A percentile compares a stretch with the other conserved stretches of the same genome.
Conservation (phyloP, 306 rosid species). For the Cucumis sativus region Cucumber_9930_V3 NC_026657.2:14298001-14298500, state of each 20-base stretch:
- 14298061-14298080: slow-evolving; percentile 84
- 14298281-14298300: slow-evolving; percentile 84
- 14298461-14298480: too few relatives aligned
- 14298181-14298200: neutral
- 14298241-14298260: slow-evolving; percentile 64
- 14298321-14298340: slow-evolving; percentile 13
- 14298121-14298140: neutral
- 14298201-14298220: slow-evolving; percentile 17
- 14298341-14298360: neutral
- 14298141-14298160: neutral
- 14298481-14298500: too few relatives aligned
- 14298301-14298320: slow-evolving; percentile 83
- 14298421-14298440: too few relatives aligned
- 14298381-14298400: neutral
- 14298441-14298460: too few relatives aligned
- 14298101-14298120: slow-evolving; percentile 18
- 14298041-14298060: slow-evolving; percentile 84
- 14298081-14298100: slow-evolving; percentile 88
- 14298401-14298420: too few relatives aligned
- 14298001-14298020: neutral
- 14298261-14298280: slow-evolving; percentile 79
- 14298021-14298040: slow-evolving; percentile 13
- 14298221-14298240: slow-evolving; percentile 80
- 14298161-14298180: neutral
- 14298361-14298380: neutral